Evolutionary conservation across 108 stramenopile species (phyloP), one percentile per base, ranked within the genome.

Genomic region (Cylindrotheca closterium): DNA sequence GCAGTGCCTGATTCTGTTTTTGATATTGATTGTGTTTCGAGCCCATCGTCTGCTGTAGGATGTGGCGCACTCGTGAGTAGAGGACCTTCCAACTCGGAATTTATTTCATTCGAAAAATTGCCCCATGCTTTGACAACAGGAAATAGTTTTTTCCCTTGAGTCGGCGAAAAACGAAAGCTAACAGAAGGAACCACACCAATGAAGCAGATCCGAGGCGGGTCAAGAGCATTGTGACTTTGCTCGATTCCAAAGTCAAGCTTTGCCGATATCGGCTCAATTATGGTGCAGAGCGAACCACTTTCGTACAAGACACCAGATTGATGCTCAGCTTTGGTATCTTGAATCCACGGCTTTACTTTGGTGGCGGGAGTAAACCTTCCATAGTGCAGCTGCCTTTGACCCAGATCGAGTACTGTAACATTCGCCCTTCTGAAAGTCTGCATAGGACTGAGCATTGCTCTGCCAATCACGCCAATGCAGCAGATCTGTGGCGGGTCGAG

Each of bases 391-490:
- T 73, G 68, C 57, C 91, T 76, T 61, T 73, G 81, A 51, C 93
- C 93, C 51, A 94, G 73, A 62, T 94, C 84, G 59, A 91, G 81
- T 24, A 91, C 73, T 4, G 91, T 62, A 0, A 84, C 78, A 21
- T 62, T 78, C 7, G 88, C 75, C 27, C 25, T 23, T n/a, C n/a
- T n/a, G n/a, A n/a, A n/a, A n/a, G n/a, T n/a, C n/a, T n/a, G n/a
- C n/a, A n/a, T n/a, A n/a, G n/a, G n/a, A n/a, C n/a, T n/a, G n/a
- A n/a, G n/a, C n/a, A n/a, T n/a, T n/a, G n/a, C n/a, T n/a, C n/a
- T n/a, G n/a, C n/a, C n/a, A n/a, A n/a, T n/a, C n/a, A n/a, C n/a
- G n/a, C n/a, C n/a, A n/a, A n/a, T n/a, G n/a, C n/a, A n/a, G n/a
- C n/a, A n/a, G n/a, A n/a, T n/a, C n/a, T n/a, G n/a, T n/a, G n/a